Evolutionary conservation across 495 filamentous ascomycete genomes (phyloP).

Genomic region (Penicillium daleae): DNA sequence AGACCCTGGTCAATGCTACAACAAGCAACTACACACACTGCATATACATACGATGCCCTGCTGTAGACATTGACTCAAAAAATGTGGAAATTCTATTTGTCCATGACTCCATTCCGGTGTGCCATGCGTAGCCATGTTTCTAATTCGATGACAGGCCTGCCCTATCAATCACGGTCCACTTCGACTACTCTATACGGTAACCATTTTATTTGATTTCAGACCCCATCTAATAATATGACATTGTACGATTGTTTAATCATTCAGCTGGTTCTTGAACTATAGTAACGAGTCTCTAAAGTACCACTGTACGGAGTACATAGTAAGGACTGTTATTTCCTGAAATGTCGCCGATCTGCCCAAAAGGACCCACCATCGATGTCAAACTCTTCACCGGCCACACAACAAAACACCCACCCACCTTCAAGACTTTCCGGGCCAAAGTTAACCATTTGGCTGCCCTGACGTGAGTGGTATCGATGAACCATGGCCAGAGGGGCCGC

Average conservation of each 20-base stretch:
- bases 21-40: not conserved
- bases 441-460: not conserved
- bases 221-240: no score
- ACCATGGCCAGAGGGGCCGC: constrained; percentile 6
- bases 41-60: not conserved
- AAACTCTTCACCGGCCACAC: constrained; percentile 26
- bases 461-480: constrained; percentile 15
- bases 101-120: not conserved
- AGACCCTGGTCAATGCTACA: not conserved
- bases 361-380: constrained; percentile 16
- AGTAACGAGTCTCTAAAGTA: no score
- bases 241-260: constrained; percentile 11
- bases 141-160: not conserved
- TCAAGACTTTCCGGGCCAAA: not conserved
- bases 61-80: constrained; percentile 3
- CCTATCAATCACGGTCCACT: constrained; percentile 13
- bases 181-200: not conserved
- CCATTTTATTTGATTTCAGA: no score
- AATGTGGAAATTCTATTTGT: constrained; percentile 10
- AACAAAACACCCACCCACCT: constrained; percentile 3
- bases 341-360: constrained; percentile 13
- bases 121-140: not conserved
- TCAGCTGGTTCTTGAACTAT: not conserved
- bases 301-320: no score
- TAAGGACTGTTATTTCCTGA: not conserved